Evolutionary conservation across 257 asterid species (phyloP).

Genomic region (Solanum chilense): DNA sequence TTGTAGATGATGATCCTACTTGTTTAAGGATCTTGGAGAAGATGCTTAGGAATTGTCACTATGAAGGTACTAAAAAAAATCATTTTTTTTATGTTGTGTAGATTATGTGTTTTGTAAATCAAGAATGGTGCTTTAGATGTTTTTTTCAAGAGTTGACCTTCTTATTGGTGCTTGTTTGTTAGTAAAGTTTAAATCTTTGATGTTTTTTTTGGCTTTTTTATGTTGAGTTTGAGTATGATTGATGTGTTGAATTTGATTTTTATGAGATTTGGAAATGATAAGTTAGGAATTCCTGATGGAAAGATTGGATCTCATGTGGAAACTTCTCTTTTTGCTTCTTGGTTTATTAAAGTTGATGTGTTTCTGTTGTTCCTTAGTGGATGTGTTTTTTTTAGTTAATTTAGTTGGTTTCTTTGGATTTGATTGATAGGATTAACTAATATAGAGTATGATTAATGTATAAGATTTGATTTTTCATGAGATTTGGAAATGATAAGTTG

Average conservation of each 20-base stretch:
- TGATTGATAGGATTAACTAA: not conserved
- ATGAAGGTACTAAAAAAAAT: conserved; percentile 45
- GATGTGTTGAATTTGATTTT: not conserved
- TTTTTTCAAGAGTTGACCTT: not conserved
- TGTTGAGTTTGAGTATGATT: not conserved
- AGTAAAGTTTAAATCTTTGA: not conserved
- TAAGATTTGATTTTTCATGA: not conserved
- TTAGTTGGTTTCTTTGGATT: not conserved
- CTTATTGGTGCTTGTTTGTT: not conserved
- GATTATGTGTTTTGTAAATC: not conserved
- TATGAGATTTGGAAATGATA: not conserved
- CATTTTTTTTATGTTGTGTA: not conserved
- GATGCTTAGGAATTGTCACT: conserved; percentile 73
- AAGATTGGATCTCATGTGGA: not conserved
- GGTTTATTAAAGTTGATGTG: not conserved
- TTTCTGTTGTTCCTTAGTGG: not conserved
- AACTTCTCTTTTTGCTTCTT: not conserved
- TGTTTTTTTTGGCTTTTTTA: not conserved
- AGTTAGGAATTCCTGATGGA: not conserved
- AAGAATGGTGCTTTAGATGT: not conserved
- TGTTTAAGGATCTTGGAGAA: conserved; percentile 85
- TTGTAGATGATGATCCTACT: conserved; percentile 94
- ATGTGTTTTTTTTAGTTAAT: not conserved
- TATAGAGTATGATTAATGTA: not conserved
- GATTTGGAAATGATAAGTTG: not conserved